Conservation (phyloP, 768 basidiomycete genomes). For the Mrakia hoshinonis region DNA sequence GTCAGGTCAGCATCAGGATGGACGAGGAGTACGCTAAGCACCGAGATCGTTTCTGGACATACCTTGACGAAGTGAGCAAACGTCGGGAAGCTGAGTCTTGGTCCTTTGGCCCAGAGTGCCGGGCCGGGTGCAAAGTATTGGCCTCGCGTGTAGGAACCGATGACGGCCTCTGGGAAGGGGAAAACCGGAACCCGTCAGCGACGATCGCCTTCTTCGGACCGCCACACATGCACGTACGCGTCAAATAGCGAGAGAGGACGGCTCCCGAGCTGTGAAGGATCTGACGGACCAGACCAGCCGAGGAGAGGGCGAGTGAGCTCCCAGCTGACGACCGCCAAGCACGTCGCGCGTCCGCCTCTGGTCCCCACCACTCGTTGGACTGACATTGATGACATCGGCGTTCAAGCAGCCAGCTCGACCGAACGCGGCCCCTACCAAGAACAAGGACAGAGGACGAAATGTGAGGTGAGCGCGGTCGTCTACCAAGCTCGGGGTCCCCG, state of each 20-base stretch:
- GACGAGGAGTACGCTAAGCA: no score
- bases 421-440: constrained; percentile 3
- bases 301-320: no score
- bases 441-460: no score
- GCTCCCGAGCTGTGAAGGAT: neutral
- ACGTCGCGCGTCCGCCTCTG: no score
- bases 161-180: neutral
- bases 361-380: neutral
- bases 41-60: no score
- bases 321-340: no score
- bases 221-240: neutral
- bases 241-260: constrained; percentile 14
- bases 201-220: neutral
- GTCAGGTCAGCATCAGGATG: neutral
- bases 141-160: constrained; percentile 1
- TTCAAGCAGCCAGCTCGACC: neutral
- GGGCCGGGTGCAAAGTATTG: neutral
- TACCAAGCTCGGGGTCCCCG: no score
- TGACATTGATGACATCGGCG: neutral
- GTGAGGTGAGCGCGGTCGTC: no score
- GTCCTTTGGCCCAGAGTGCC: neutral
- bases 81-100: neutral
- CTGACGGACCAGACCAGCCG: no score
- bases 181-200: neutral
- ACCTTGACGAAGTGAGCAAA: constrained; percentile 12